A percentile compares a stretch with the other conserved stretches of the same genome.
Conservation (phyloP, 2,329 filamentous ascomycete species). For the Aspergillus versicolor region DNA sequence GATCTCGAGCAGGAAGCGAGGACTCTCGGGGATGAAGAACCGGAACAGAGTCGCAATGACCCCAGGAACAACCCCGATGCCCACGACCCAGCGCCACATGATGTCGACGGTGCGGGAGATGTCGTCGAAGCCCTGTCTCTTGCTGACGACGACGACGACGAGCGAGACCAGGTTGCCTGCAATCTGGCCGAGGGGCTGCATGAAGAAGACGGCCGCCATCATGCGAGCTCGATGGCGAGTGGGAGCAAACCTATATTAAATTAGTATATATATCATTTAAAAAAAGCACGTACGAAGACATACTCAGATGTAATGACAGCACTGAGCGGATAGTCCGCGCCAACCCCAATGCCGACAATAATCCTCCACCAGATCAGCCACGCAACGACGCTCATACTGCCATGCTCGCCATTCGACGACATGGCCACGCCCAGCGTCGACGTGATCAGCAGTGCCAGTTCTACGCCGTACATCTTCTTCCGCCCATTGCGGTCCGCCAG, state of each 20-base stretch:
- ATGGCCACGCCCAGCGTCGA: conserved; percentile 49
- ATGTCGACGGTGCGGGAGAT: conserved; percentile 51
- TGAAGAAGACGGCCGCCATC: conserved; percentile 67
- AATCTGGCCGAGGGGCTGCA: conserved; percentile 68
- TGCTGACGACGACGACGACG: conserved; percentile 38
- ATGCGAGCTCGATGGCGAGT: conserved; percentile 66
- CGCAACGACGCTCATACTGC: conserved; percentile 46
- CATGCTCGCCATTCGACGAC: conserved; percentile 42
- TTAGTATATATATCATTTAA: too few species aligned
- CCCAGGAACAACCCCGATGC: conserved; percentile 63
- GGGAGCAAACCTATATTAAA: too few species aligned
- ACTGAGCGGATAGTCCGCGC: conserved; percentile 67
- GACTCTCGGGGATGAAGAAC: conserved; percentile 66
- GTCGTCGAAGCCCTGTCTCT: conserved; percentile 26
- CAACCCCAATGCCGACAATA: conserved; percentile 56
- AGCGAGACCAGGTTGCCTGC: conserved; percentile 63
- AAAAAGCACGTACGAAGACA: too few species aligned
- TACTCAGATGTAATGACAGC: conserved; percentile 69
- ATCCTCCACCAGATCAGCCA: conserved; percentile 52
- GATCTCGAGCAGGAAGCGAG: conserved; percentile 65
- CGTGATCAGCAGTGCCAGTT: conserved; percentile 49
- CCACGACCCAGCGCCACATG: conserved; percentile 67
- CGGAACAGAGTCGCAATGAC: conserved; percentile 65
- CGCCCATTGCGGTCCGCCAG: conserved; percentile 50
- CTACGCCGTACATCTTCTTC: conserved; percentile 52